Conservation (phyloP, 148 eudicot genomes). For the Limonium bicolor region DNA sequence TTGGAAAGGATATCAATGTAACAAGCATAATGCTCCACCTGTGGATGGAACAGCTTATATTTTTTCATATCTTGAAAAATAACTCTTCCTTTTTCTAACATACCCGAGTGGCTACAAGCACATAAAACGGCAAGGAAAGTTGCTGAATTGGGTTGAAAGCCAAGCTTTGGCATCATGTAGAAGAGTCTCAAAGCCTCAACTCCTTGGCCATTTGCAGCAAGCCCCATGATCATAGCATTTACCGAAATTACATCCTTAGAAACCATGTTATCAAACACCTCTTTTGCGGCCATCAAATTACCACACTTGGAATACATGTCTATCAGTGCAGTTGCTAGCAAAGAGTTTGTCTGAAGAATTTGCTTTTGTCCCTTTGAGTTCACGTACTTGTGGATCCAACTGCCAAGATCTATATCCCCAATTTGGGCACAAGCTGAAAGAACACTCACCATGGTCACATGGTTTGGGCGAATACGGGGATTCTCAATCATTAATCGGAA, state of each 20-base stretch:
- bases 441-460: slow-evolving; percentile 69
- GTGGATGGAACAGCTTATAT: slow-evolving; percentile 16
- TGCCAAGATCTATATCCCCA: slow-evolving; percentile 62
- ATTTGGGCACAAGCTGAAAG: slow-evolving; percentile 79
- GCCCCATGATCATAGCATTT: slow-evolving; percentile 83
- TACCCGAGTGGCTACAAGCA: slow-evolving; percentile 73
- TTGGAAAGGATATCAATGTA: slow-evolving; percentile 67
- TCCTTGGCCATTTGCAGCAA: slow-evolving; percentile 73
- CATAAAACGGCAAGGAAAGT: slow-evolving; percentile 45
- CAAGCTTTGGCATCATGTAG: slow-evolving; percentile 19
- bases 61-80: slow-evolving; percentile 37
- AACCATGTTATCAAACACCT: slow-evolving; percentile 29
- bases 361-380: slow-evolving; percentile 29
- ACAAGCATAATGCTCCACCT: slow-evolving; percentile 67
- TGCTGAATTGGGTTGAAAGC: slow-evolving; percentile 33
- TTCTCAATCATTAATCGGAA: slow-evolving; percentile 35
- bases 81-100: slow-evolving; percentile 43
- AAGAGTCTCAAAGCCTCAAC: slow-evolving; percentile 49
- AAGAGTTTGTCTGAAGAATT: slow-evolving; percentile 26
- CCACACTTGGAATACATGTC: slow-evolving; percentile 84
- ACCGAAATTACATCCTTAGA: slow-evolving; percentile 46
- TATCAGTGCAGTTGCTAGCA: slow-evolving; percentile 61
- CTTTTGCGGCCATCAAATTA: slow-evolving; percentile 31
- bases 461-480: slow-evolving; percentile 36
- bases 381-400: slow-evolving; percentile 48